These are phyloP conservation scores for Cryoendolithus antarcticus DNA, from an alignment of 2,329 filamentous ascomycete genomes.

Conservation along the genomic window DNA sequence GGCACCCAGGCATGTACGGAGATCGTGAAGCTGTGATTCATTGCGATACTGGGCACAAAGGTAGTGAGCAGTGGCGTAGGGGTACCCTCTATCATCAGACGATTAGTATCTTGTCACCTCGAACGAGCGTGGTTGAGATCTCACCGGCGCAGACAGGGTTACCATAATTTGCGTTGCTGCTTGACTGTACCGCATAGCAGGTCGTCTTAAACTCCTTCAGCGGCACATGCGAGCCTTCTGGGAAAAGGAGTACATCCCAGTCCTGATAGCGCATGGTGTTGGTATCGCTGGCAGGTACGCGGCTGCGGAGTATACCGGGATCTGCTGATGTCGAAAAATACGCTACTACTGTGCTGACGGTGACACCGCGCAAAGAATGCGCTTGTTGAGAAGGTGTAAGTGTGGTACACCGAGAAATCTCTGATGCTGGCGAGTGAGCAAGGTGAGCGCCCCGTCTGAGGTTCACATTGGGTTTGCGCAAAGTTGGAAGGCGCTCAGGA, in stretches of 20 bases:
- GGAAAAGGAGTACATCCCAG: constrained; percentile 78
- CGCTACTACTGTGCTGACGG: too few species aligned
- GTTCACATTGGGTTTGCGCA: too few species aligned
- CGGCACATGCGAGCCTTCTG: constrained; percentile 43
- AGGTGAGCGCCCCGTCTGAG: too few species aligned
- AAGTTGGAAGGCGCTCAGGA: too few species aligned
- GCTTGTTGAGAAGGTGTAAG: too few species aligned
- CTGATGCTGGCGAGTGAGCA: too few species aligned
- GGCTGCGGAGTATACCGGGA: background rate
- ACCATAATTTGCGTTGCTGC: constrained; percentile 13
- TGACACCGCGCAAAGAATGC: too few species aligned
- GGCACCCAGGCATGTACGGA: constrained; percentile 60
- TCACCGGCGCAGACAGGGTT: background rate
- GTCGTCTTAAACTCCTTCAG: constrained; percentile 72
- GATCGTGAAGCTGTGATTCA: constrained; percentile 51
- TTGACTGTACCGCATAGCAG: constrained; percentile 51
- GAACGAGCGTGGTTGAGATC: constrained; percentile 9
- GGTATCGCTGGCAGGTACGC: background rate
- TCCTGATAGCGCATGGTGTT: constrained; percentile 64
- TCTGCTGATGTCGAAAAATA: too few species aligned
- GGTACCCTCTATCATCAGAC: background rate
- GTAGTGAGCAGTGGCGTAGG: constrained; percentile 40
- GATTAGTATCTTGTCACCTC: background rate
- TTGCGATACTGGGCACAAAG: constrained; percentile 54
- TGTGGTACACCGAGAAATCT: too few species aligned